Percentiles rank a stretch among this genome's conserved stretches.
Evolutionary conservation across 192 early-diverging fungal genomes (phyloP).

Genomic region (Mortierella alpina): DNA sequence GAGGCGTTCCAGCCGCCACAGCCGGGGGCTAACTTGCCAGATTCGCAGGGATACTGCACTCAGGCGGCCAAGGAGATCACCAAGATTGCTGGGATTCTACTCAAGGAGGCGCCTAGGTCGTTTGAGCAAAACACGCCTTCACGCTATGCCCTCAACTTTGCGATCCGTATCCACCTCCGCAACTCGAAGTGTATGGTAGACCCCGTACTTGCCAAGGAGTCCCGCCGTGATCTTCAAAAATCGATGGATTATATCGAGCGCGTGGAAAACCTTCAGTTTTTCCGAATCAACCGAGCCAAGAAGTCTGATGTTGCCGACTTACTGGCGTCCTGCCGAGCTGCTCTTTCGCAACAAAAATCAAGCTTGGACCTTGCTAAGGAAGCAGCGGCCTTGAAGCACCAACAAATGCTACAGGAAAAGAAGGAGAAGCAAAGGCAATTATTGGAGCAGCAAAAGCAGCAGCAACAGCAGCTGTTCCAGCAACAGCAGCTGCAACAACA

Average conservation of each 20-base stretch:
- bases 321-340: constrained; percentile 42
- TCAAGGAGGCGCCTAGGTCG: constrained; percentile 35
- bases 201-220: constrained; percentile 29
- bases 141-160: constrained; percentile 49
- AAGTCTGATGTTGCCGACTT: constrained; percentile 44
- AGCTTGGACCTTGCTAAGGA: constrained; percentile 51
- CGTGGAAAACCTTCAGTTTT: constrained; percentile 47
- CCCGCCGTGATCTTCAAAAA: constrained; percentile 43
- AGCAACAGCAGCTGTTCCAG: neutral
- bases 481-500: constrained; percentile 8
- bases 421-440: constrained; percentile 7
- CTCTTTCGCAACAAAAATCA: constrained; percentile 42
- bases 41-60: constrained; percentile 50
- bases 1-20: constrained; percentile 35
- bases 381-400: constrained; percentile 39
- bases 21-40: constrained; percentile 14
- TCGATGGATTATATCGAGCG: constrained; percentile 50
- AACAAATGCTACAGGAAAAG: constrained; percentile 30
- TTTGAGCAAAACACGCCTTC: constrained; percentile 48
- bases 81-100: constrained; percentile 36
- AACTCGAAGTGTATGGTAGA: constrained; percentile 42
- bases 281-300: constrained; percentile 42
- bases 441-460: constrained; percentile 5
- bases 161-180: constrained; percentile 47
- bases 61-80: constrained; percentile 53